Percentiles rank a stretch among this genome's conserved stretches.
Evolutionary conservation across 1,284 basidiomycete species (phyloP).

Genomic region (Mixia osmundae): DNA sequence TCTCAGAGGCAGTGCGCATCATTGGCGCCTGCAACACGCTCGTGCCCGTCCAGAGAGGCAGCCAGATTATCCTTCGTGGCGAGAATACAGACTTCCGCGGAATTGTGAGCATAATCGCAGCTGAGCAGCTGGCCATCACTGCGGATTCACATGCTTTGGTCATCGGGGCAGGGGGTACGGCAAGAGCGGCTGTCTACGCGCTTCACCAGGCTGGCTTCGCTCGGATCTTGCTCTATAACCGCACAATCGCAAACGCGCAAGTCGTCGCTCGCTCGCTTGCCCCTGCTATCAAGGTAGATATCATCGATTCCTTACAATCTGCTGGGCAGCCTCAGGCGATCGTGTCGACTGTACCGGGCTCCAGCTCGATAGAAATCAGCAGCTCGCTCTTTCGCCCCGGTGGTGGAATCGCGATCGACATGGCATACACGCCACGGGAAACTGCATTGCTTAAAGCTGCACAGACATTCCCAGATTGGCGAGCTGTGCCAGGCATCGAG

Average conservation of each 20-base stretch:
- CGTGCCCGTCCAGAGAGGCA: constrained; percentile 30
- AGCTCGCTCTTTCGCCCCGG: constrained; percentile 21
- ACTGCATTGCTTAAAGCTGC: constrained; percentile 25
- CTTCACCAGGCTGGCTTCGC: constrained; percentile 42
- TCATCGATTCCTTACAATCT: constrained; percentile 36
- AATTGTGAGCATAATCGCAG: constrained; percentile 25
- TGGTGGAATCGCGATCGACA: constrained; percentile 55
- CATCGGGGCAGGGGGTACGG: constrained; percentile 78
- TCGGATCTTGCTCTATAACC: constrained; percentile 61
- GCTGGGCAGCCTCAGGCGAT: constrained; percentile 40
- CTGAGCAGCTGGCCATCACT: background rate
- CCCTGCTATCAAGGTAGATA: constrained; percentile 31
- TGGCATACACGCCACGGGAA: constrained; percentile 63
- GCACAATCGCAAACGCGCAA: constrained; percentile 47
- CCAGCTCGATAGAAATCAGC: constrained; percentile 33
- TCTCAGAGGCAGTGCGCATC: constrained; percentile 51
- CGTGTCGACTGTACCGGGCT: constrained; percentile 64
- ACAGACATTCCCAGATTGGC: constrained; percentile 35
- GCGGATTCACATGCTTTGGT: constrained; percentile 30
- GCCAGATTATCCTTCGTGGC: constrained; percentile 37
- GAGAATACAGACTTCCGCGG: constrained; percentile 90
- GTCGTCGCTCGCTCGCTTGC: constrained; percentile 35
- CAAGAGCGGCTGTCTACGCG: constrained; percentile 75
- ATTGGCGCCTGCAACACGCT: constrained; percentile 90
- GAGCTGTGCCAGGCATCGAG: constrained; percentile 48